Evolutionary conservation across 495 filamentous ascomycete genomes (phyloP).

Genomic region (Aspergillus avenaceus): DNA sequence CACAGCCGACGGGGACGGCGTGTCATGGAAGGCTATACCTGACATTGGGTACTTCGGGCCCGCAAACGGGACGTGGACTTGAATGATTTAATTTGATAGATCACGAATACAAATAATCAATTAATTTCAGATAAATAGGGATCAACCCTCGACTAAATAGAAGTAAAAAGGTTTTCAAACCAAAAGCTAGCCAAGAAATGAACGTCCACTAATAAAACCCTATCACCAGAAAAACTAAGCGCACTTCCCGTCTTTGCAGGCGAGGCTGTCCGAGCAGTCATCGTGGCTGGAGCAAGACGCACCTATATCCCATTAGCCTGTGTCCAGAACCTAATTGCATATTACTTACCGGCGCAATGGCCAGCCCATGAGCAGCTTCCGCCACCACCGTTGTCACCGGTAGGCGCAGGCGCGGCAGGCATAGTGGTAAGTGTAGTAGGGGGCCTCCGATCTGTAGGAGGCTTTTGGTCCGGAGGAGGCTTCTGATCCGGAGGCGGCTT

Average conservation of each 20-base stretch:
- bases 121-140: too few species aligned
- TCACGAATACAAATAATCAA: too few species aligned
- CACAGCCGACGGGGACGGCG: conserved; percentile 40
- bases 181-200: too few species aligned
- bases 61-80: conserved; percentile 40
- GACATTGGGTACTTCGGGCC: conserved; percentile 42
- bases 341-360: conserved; percentile 18
- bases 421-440: neutral
- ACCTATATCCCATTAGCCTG: conserved; percentile 7
- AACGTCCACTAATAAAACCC: too few species aligned
- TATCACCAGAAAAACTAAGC: too few species aligned
- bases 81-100: too few species aligned
- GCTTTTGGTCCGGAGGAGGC: neutral
- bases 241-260: conserved; percentile 16
- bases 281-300: conserved; percentile 17
- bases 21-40: conserved; percentile 38
- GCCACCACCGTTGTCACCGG: neutral
- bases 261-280: conserved; percentile 20
- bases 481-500: neutral
- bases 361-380: conserved; percentile 15
- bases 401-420: conserved; percentile 1
- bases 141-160: too few species aligned
- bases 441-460: neutral
- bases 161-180: too few species aligned
- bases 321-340: too few species aligned